These are phyloP conservation scores for Scutellaria barbata DNA, from an alignment of 257 asterid genomes.

Conservation along the genomic window DNA sequence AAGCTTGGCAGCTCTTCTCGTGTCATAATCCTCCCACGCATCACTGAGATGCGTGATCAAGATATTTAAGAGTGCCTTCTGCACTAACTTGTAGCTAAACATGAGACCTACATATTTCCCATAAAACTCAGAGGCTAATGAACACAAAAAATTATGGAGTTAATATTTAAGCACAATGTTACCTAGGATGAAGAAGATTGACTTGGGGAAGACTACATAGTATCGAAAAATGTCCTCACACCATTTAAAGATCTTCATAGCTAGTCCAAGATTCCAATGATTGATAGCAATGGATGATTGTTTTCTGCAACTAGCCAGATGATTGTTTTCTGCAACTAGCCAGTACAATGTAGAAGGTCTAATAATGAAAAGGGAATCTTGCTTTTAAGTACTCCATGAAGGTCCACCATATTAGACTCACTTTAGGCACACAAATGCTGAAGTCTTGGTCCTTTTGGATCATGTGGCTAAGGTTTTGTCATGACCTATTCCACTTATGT, in stretches of 20 bases:
- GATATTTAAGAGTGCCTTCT: background rate
- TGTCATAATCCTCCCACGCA: background rate
- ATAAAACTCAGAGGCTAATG: background rate
- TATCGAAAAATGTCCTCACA: background rate
- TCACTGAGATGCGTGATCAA: slow-evolving; percentile 17
- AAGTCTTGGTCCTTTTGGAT: too few relatives aligned
- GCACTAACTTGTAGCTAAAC: slow-evolving; percentile 18
- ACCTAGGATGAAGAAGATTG: slow-evolving; percentile 23
- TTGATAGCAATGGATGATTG: background rate
- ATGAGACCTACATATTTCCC: slow-evolving; percentile 6
- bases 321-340: background rate
- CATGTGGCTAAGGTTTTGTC: background rate
- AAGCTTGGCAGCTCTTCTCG: background rate
- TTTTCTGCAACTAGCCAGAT: background rate
- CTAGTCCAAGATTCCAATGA: background rate
- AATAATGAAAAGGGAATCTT: background rate
- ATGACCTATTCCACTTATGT: background rate
- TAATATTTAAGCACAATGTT: background rate
- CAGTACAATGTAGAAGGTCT: background rate
- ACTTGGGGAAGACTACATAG: background rate
- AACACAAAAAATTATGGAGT: too few relatives aligned
- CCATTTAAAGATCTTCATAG: background rate
- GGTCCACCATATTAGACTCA: background rate
- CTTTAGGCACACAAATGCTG: background rate
- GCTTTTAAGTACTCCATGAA: background rate